Evolutionary conservation across 768 basidiomycete genomes (phyloP).

Genomic region (Suillus weaverae): DNA sequence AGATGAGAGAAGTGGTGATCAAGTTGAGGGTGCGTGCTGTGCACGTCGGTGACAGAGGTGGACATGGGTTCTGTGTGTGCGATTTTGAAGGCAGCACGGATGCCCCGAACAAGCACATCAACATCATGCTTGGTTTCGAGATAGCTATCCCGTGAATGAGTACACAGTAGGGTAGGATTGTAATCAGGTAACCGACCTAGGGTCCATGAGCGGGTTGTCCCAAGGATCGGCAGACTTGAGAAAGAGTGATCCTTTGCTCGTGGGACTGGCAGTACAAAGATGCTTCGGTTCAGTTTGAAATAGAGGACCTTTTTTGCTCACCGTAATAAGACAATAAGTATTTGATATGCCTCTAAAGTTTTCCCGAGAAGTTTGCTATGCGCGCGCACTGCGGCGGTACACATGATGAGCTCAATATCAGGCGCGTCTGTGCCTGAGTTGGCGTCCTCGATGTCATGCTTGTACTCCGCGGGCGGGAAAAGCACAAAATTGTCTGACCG

Average conservation of each 20-base stretch:
- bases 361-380: not conserved
- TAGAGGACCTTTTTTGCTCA: constrained; percentile 5
- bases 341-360: constrained; percentile 19
- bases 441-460: constrained; percentile 8
- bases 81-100: constrained; percentile 40
- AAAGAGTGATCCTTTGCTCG: constrained; percentile 40
- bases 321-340: constrained; percentile 27
- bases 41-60: constrained; percentile 32
- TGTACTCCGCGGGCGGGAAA: constrained; percentile 4
- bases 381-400: not conserved
- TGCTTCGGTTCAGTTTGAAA: not conserved
- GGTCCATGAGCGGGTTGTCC: constrained; percentile 44
- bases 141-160: constrained; percentile 33
- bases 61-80: constrained; percentile 39
- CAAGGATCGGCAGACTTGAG: constrained; percentile 41
- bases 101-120: constrained; percentile 39
- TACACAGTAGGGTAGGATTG: not conserved
- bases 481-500: constrained; percentile 17
- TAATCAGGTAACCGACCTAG: constrained; percentile 31
- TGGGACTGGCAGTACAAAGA: constrained; percentile 36
- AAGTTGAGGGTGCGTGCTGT: constrained; percentile 29
- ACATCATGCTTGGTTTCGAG: constrained; percentile 42
- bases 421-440: constrained; percentile 13
- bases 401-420: constrained; percentile 12
- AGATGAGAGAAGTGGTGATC: constrained; percentile 39